A percentile compares a stretch with the other conserved stretches of the same genome.
phyloP scores from a whole-genome alignment of 768 basidiomycete species.

The Suillus discolor region DNA sequence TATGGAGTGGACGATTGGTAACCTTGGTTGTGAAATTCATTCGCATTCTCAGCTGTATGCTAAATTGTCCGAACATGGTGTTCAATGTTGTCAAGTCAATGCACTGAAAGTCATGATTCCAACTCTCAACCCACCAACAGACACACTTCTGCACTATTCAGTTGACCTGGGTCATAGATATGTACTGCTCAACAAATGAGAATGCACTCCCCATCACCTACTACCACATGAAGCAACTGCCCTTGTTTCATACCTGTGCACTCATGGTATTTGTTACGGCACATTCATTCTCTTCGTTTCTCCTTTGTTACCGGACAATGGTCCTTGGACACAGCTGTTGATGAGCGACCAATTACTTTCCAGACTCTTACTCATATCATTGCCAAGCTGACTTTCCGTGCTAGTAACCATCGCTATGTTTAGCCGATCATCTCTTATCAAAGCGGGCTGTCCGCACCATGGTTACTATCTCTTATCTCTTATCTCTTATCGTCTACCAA shows the following conservation, averaged over 20 bases:
- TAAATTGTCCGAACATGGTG: slow-evolving; percentile 27
- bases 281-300: too few relatives aligned
- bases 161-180: slow-evolving; percentile 19
- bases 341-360: too few relatives aligned
- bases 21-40: slow-evolving; percentile 27
- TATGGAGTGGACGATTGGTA: slow-evolving; percentile 28
- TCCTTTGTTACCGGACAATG: too few relatives aligned
- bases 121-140: slow-evolving; percentile 8
- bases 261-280: too few relatives aligned
- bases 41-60: slow-evolving; percentile 28
- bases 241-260: neutral
- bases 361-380: too few relatives aligned
- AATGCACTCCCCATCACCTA: neutral
- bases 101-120: slow-evolving; percentile 17
- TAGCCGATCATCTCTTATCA: too few relatives aligned
- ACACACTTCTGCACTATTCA: neutral
- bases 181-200: slow-evolving; percentile 9
- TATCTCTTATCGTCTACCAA: too few relatives aligned
- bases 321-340: too few relatives aligned
- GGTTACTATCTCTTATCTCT: too few relatives aligned
- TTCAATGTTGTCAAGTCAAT: slow-evolving; percentile 24
- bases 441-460: too few relatives aligned
- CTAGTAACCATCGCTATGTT: too few relatives aligned
- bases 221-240: neutral
- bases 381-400: too few relatives aligned